Conservation (phyloP, 1,284 basidiomycete genomes). For the Melampsora americana region DNA sequence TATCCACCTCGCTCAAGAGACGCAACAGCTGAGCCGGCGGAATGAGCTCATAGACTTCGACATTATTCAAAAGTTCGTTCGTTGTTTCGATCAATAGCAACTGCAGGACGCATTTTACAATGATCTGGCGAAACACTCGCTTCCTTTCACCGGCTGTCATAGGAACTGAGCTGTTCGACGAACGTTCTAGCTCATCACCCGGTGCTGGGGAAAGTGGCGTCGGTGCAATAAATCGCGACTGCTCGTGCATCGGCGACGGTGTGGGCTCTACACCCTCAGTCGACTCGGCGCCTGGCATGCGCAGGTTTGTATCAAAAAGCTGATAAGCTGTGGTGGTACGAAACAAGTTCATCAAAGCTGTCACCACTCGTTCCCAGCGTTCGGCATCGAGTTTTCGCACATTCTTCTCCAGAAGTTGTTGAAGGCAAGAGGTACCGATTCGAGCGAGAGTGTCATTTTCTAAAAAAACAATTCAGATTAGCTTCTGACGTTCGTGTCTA, state of each 20-base stretch:
- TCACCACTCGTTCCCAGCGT: conserved; percentile 88
- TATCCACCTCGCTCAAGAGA: conserved; percentile 89
- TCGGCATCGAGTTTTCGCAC: conserved; percentile 77
- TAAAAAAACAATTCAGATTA: conserved; percentile 55
- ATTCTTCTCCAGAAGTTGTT: conserved; percentile 91
- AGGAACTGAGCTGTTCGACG: conserved; percentile 21
- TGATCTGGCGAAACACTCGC: conserved; percentile 95
- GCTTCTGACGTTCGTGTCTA: neutral
- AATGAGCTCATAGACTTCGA: conserved; percentile 87
- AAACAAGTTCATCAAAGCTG: conserved; percentile 92
- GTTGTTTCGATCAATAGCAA: conserved; percentile 95
- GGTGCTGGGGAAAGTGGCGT: conserved; percentile 67
- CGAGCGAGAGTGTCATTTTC: conserved; percentile 97
- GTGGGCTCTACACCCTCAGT: conserved; percentile 43
- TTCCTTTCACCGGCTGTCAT: conserved; percentile 67
- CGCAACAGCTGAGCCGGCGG: conserved; percentile 87
- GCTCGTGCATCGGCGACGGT: conserved; percentile 37
- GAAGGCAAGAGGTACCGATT: conserved; percentile 95
- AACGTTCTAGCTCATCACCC: conserved; percentile 34
- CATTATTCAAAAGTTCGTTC: conserved; percentile 87
- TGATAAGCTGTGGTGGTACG: conserved; percentile 96
- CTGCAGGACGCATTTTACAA: conserved; percentile 98
- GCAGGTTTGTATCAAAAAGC: conserved; percentile 83
- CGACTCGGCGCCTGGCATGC: conserved; percentile 59
- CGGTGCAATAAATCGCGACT: conserved; percentile 69